Evolutionary conservation across 2,329 filamentous ascomycete genomes (phyloP).

Genomic region (Trichoderma lentiforme): DNA sequence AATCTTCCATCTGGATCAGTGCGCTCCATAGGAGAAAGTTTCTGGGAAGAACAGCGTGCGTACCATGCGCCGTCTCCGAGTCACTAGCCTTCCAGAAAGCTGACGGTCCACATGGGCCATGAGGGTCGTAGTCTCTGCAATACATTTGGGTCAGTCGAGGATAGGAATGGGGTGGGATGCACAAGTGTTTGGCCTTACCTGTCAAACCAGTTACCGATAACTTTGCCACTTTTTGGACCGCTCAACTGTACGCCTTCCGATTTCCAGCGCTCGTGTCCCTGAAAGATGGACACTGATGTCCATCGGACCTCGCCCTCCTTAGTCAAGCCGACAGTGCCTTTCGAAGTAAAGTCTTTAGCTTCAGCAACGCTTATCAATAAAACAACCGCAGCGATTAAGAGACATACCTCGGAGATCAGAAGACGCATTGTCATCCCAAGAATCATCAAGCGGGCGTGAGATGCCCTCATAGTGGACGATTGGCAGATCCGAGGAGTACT

Average conservation of each 20-base stretch:
- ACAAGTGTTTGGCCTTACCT: slow-evolving; percentile 44
- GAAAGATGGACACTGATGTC: slow-evolving; percentile 64
- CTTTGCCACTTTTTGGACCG: slow-evolving; percentile 53
- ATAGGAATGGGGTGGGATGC: slow-evolving; percentile 14
- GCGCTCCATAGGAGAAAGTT: slow-evolving; percentile 32
- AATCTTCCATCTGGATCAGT: slow-evolving; percentile 24
- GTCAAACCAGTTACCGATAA: slow-evolving; percentile 76
- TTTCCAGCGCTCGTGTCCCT: slow-evolving; percentile 69
- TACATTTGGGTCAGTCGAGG: neutral
- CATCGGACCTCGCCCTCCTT: slow-evolving; percentile 69
- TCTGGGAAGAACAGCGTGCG: slow-evolving; percentile 26
- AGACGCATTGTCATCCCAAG: slow-evolving; percentile 66
- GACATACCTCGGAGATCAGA: slow-evolving; percentile 60
- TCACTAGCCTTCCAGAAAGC: slow-evolving; percentile 75
- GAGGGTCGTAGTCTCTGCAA: slow-evolving; percentile 58
- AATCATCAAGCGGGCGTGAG: slow-evolving; percentile 59
- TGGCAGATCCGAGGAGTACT: slow-evolving; percentile 57
- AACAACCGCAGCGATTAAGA: neutral
- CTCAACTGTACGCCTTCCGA: slow-evolving; percentile 74
- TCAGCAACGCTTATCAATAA: slow-evolving; percentile 21
- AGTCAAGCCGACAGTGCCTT: slow-evolving; percentile 63
- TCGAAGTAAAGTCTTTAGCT: slow-evolving; percentile 25
- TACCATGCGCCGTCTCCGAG: slow-evolving; percentile 24
- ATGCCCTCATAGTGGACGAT: slow-evolving; percentile 66
- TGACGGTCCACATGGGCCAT: slow-evolving; percentile 70